Evolutionary conservation across 345 rosid genomes (phyloP).

Genomic region (Rhodamnia rubescens): DNA sequence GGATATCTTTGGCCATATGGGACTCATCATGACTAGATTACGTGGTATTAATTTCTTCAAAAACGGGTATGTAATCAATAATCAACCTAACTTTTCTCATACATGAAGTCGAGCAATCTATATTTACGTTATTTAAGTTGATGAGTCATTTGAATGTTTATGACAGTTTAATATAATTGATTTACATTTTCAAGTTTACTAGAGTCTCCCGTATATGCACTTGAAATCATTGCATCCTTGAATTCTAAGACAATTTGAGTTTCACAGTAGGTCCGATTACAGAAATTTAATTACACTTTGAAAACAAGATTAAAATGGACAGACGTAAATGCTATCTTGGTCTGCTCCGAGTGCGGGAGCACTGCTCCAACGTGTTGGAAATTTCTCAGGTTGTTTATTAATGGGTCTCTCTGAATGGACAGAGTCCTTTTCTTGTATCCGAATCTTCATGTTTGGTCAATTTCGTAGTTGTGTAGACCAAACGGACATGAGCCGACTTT

Average conservation of each 20-base stretch:
- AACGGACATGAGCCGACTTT: background rate
- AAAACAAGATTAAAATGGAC: no score
- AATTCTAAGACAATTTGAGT: background rate
- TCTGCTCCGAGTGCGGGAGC: no score
- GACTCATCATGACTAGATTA: background rate
- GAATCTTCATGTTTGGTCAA: background rate
- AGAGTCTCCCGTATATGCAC: no score
- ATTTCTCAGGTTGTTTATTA: background rate
- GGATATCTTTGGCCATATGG: background rate
- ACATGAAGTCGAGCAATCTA: background rate
- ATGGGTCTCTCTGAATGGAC: background rate
- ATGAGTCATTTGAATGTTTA: no score
- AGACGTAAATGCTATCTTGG: no score
- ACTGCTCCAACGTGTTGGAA: no score
- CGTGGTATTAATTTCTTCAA: background rate
- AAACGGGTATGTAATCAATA: background rate
- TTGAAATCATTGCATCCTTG: background rate
- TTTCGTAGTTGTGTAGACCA: background rate
- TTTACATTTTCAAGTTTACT: no score
- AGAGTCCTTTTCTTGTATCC: background rate
- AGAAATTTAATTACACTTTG: background rate
- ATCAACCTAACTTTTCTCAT: background rate
- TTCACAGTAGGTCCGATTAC: background rate
- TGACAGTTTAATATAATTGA: no score
- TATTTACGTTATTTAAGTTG: background rate